These are phyloP conservation scores for Lasiodiplodia sp. DNA, from an alignment of 2,329 filamentous ascomycete genomes.

Conservation along the genomic window DNA sequence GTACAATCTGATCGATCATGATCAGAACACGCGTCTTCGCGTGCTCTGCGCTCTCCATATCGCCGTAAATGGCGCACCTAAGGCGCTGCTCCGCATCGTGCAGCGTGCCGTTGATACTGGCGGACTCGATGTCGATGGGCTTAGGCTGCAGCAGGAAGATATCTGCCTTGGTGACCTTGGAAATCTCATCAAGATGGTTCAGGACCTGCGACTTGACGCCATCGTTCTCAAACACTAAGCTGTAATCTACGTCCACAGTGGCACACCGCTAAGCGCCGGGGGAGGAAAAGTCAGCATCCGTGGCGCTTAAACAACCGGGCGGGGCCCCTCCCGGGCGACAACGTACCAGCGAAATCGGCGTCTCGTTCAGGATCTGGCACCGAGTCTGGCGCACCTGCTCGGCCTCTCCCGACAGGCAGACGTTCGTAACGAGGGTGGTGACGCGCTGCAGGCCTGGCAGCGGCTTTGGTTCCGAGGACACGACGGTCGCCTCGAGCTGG, in stretches of 20 bases:
- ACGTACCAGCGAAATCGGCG: slow-evolving; percentile 82
- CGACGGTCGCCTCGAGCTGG: slow-evolving; percentile 81
- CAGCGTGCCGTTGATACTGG: slow-evolving; percentile 77
- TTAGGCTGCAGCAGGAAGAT: slow-evolving; percentile 96
- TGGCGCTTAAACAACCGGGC: slow-evolving; percentile 13
- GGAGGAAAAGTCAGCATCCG: slow-evolving; percentile 39
- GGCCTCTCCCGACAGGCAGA: slow-evolving; percentile 86
- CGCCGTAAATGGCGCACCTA: slow-evolving; percentile 92
- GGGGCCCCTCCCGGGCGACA: slow-evolving; percentile 16
- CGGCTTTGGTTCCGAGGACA: slow-evolving; percentile 77
- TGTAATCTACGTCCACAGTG: slow-evolving; percentile 90
- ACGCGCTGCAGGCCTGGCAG: slow-evolving; percentile 59
- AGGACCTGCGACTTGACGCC: slow-evolving; percentile 78
- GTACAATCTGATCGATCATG: slow-evolving; percentile 93
- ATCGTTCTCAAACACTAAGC: slow-evolving; percentile 80
- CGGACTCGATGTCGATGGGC: slow-evolving; percentile 77
- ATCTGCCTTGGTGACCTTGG: slow-evolving; percentile 89
- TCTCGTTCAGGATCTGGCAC: slow-evolving; percentile 88
- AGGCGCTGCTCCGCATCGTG: slow-evolving; percentile 89
- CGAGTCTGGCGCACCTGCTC: slow-evolving; percentile 90
- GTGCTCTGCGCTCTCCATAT: slow-evolving; percentile 93
- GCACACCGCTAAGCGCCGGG: slow-evolving; percentile 75
- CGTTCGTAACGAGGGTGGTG: slow-evolving; percentile 72
- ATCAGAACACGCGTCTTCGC: slow-evolving; percentile 96
- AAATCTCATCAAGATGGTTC: slow-evolving; percentile 85